A percentile compares a stretch with the other conserved stretches of the same genome.
These are phyloP conservation scores for Cladosporium phlei DNA, from an alignment of 2,329 filamentous ascomycete species.

Conservation along the genomic window DNA sequence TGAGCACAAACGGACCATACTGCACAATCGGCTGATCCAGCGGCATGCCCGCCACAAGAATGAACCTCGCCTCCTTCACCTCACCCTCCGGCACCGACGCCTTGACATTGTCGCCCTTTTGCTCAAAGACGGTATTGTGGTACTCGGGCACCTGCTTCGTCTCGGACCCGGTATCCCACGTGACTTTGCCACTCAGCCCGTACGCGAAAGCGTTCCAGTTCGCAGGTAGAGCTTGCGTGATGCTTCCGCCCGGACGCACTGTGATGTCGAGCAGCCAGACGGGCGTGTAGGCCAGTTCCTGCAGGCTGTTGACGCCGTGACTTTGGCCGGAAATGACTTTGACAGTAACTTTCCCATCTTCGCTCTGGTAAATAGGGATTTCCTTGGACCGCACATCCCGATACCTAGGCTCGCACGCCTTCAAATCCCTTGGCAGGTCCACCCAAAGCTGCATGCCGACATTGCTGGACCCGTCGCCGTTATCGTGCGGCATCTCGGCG, in stretches of 20 bases:
- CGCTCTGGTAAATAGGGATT: conserved; percentile 69
- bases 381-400: conserved; percentile 75
- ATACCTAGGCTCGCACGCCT: conserved; percentile 86
- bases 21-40: conserved; percentile 76
- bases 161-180: conserved; percentile 54
- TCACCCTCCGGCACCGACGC: conserved; percentile 65
- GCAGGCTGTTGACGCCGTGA: conserved; percentile 77
- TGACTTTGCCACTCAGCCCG: conserved; percentile 67
- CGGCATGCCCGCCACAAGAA: conserved; percentile 74
- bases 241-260: conserved; percentile 70
- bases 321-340: conserved; percentile 88
- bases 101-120: conserved; percentile 69
- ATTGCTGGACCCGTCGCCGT: conserved; percentile 66
- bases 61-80: conserved; percentile 53
- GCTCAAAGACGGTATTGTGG: conserved; percentile 85
- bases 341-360: conserved; percentile 68
- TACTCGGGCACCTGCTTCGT: conserved; percentile 59
- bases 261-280: conserved; percentile 91
- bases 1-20: conserved; percentile 82
- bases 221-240: conserved; percentile 69
- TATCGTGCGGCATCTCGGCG: conserved; percentile 86
- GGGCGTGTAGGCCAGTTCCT: conserved; percentile 90
- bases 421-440: conserved; percentile 75
- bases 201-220: conserved; percentile 92
- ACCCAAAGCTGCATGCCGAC: conserved; percentile 95